Conservation (phyloP, 306 rosid species). For the Glycyrrhiza uralensis region DNA sequence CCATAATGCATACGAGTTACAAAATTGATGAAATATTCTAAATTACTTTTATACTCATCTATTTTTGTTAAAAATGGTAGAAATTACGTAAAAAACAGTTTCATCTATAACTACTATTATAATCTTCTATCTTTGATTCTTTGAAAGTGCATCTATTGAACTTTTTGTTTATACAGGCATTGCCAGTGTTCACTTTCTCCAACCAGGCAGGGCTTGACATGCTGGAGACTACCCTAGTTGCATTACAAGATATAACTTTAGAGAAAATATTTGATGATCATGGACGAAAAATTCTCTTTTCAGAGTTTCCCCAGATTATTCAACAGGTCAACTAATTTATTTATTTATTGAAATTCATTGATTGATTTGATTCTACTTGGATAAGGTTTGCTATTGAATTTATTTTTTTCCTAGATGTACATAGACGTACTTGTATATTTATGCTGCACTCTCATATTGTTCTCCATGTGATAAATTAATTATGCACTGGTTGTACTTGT, state of each 20-base stretch:
- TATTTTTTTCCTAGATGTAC: not conserved
- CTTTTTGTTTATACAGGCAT: conserved; percentile 53
- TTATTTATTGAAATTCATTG: not conserved
- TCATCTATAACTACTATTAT: not conserved
- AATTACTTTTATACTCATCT: not conserved
- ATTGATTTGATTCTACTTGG: not conserved
- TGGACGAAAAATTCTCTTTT: conserved; percentile 77
- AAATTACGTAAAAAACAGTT: not conserved
- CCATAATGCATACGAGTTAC: not conserved
- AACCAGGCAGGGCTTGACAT: conserved; percentile 99
- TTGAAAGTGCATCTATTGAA: not conserved
- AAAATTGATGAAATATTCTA: not conserved
- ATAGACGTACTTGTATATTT: not conserved
- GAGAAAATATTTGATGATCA: conserved; percentile 96
- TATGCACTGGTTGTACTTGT: not conserved
- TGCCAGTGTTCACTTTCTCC: conserved; percentile 94
- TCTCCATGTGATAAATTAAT: not conserved
- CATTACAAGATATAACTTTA: conserved; percentile 78
- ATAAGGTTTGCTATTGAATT: not conserved
- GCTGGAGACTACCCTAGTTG: conserved; percentile 97
- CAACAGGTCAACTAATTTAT: conserved; percentile 67
- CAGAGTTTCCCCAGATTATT: conserved; percentile 95
- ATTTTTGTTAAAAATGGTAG: not conserved
- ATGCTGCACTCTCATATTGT: not conserved
- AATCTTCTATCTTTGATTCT: not conserved